Evolutionary conservation across 345 rosid genomes (phyloP).

Genomic region (Aethionema arabicum): DNA sequence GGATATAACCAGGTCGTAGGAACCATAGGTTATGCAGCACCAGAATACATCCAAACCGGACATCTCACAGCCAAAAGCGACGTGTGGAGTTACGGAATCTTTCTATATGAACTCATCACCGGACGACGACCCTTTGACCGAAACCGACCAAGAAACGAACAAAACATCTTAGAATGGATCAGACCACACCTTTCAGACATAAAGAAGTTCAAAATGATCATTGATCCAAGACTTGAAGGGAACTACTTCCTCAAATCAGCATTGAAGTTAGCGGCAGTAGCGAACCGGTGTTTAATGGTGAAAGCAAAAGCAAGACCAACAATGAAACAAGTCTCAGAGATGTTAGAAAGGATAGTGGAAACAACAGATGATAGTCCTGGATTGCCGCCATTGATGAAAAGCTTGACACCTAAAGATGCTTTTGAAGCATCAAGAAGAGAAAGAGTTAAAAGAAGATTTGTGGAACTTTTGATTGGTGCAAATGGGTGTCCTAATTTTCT

Average conservation of each 20-base stretch:
- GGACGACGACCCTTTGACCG: conserved; percentile 84
- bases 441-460: conserved; percentile 49
- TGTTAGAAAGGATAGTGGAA: conserved; percentile 63
- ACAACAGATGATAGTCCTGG: conserved; percentile 43
- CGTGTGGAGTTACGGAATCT: conserved; percentile 91
- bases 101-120: conserved; percentile 85
- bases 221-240: conserved; percentile 85
- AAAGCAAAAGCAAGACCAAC: conserved; percentile 71
- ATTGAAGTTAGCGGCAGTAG: conserved; percentile 70
- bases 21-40: conserved; percentile 95
- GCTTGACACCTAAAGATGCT: conserved; percentile 35
- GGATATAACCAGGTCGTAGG: conserved; percentile 64
- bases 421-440: conserved; percentile 47
- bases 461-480: conserved; percentile 47
- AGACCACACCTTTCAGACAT: conserved; percentile 70
- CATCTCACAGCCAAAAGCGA: conserved; percentile 80
- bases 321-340: conserved; percentile 72
- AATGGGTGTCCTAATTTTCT: conserved; percentile 54
- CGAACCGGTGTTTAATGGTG: conserved; percentile 69
- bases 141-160: conserved; percentile 79
- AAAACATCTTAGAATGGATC: conserved; percentile 90
- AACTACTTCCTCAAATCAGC: conserved; percentile 63
- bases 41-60: conserved; percentile 85
- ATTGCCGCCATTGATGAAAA: conserved; percentile 40
- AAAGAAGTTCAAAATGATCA: conserved; percentile 65